A percentile compares a stretch with the other conserved stretches of the same genome.
Evolutionary conservation across 495 filamentous ascomycete species (phyloP).

Genomic region (Lindgomyces ingoldianus): DNA sequence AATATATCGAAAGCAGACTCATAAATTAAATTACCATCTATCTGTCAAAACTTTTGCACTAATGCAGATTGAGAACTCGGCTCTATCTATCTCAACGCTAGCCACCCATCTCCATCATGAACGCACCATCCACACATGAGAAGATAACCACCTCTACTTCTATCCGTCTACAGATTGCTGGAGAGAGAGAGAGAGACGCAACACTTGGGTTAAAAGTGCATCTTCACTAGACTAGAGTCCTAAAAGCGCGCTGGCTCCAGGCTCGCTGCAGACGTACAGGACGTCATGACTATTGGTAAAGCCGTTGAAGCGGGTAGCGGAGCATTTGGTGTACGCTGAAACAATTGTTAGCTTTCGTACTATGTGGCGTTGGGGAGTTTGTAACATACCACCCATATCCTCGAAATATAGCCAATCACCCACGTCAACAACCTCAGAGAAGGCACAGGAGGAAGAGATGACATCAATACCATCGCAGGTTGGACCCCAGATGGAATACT

Average conservation of each 20-base stretch:
- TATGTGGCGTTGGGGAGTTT: not conserved
- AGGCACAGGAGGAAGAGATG: constrained; percentile 73
- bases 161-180: too few species aligned
- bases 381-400: constrained; percentile 72
- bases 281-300: constrained; percentile 90
- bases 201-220: too few species aligned
- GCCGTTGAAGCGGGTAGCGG: constrained; percentile 97
- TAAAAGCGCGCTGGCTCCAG: constrained; percentile 77
- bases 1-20: too few species aligned
- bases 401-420: constrained; percentile 99
- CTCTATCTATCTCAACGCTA: too few species aligned
- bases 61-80: too few species aligned
- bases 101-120: too few species aligned
- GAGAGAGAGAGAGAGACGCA: too few species aligned
- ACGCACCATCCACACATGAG: too few species aligned
- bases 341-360: constrained; percentile 7
- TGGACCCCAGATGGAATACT: constrained; percentile 96
- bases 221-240: too few species aligned
- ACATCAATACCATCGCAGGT: constrained; percentile 98
- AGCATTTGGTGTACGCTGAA: constrained; percentile 92
- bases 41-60: too few species aligned
- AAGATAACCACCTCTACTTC: too few species aligned
- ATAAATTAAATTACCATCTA: too few species aligned
- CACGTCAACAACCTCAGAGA: constrained; percentile 73
- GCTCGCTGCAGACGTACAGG: constrained; percentile 91